Conservation (phyloP, 2,329 filamentous ascomycete genomes). For the Herpotrichia juniperi region DNA sequence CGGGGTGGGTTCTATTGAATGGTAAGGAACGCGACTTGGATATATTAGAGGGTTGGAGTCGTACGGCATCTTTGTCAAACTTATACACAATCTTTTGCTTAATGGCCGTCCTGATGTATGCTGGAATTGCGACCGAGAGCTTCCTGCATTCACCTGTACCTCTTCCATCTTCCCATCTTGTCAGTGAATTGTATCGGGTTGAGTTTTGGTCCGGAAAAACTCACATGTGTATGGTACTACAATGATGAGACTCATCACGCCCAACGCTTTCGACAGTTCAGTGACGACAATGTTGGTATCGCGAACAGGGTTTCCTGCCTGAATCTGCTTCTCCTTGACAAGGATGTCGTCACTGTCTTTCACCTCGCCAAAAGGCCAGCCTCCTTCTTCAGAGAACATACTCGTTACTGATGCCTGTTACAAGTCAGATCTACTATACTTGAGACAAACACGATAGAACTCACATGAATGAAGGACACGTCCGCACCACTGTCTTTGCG, state of each 20-base stretch:
- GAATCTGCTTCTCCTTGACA: conserved; percentile 15
- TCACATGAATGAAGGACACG: conserved; percentile 17
- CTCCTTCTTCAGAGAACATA: conserved; percentile 9
- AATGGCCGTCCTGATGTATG: conserved; percentile 31
- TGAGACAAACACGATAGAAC: background rate
- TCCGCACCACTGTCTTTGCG: conserved; percentile 9
- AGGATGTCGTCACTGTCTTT: conserved; percentile 17
- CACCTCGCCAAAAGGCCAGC: conserved; percentile 15
- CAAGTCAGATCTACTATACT: background rate
- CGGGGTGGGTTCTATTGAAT: conserved; percentile 1
- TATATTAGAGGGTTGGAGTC: conserved; percentile 12
- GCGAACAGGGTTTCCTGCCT: conserved; percentile 8
- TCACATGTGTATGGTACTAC: conserved; percentile 14
- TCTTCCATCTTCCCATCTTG: conserved; percentile 13
- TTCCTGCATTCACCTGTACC: conserved; percentile 19
- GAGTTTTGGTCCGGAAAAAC: background rate
- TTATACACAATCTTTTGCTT: conserved; percentile 35
- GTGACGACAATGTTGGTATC: conserved; percentile 12
- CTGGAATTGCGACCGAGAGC: conserved; percentile 14
- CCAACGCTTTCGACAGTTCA: conserved; percentile 13
- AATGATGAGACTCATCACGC: conserved; percentile 17
- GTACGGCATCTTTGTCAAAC: conserved; percentile 41
- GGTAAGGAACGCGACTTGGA: background rate
- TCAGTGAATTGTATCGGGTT: background rate
- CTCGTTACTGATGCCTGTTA: conserved; percentile 8